Conservation (phyloP, 176 grass and related monocot species). For the Aegilops tauschii region DNA sequence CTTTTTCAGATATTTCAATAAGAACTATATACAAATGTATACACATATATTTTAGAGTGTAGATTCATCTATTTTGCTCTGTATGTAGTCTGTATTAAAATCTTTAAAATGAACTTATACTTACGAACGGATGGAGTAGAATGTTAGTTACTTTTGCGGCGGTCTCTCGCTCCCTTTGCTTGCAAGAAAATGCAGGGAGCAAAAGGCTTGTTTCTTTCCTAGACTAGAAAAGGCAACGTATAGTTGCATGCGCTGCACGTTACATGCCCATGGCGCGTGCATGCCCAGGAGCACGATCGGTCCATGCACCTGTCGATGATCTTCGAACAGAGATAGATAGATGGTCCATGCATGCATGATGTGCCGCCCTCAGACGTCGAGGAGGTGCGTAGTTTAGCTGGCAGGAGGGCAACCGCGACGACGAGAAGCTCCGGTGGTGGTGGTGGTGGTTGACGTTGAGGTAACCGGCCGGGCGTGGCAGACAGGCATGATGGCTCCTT, state of each 20-base stretch:
- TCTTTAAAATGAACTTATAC: too few species aligned
- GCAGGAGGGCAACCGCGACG: neutral
- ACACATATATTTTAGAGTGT: too few species aligned
- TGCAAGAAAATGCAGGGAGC: constrained; percentile 1
- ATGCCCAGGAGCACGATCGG: neutral
- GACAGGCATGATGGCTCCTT: constrained; percentile 38
- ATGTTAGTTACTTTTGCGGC: too few species aligned
- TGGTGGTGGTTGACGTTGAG: neutral
- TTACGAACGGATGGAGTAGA: too few species aligned
- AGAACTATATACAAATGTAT: too few species aligned
- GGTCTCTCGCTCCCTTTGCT: neutral
- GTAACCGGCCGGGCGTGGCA: constrained; percentile 27
- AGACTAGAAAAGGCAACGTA: neutral
- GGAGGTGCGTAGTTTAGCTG: neutral
- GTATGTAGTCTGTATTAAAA: too few species aligned
- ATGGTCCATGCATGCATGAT: neutral
- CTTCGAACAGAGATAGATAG: neutral
- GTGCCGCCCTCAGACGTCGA: neutral
- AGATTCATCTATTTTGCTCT: too few species aligned
- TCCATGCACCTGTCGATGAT: neutral
- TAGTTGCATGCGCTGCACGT: neutral
- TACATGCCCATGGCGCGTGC: constrained; percentile 31
- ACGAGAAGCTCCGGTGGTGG: neutral
- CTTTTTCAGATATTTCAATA: too few species aligned
- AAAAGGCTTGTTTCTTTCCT: neutral